Conservation (phyloP, 768 basidiomycete species). For the Erythrobasidium yunnanense region DNA sequence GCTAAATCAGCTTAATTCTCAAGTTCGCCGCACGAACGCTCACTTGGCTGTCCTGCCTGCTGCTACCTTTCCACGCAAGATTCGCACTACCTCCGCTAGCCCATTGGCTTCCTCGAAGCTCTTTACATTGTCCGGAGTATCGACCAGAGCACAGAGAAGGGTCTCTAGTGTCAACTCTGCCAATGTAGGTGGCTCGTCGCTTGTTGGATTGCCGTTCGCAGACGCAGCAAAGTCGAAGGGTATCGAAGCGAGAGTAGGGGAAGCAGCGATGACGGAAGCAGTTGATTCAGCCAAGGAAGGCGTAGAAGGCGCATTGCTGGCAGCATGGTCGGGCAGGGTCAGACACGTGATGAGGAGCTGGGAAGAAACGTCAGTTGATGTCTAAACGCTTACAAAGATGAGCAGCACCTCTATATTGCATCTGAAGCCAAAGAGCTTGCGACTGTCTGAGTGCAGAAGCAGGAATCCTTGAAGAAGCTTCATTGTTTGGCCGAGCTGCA, state of each 20-base stretch:
- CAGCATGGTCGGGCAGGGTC: constrained; percentile 6
- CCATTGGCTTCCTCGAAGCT: constrained; percentile 14
- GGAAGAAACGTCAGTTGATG: not conserved
- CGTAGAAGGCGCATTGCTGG: not conserved
- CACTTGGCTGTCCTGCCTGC: constrained; percentile 8
- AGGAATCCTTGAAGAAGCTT: constrained; percentile 26
- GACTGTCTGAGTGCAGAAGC: constrained; percentile 22
- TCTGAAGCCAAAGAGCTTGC: constrained; percentile 1
- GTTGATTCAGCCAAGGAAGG: not conserved
- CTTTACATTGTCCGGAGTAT: constrained; percentile 15
- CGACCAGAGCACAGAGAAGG: constrained; percentile 25
- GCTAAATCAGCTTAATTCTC: not conserved
- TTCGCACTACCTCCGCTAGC: constrained; percentile 15
- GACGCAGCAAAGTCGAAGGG: constrained; percentile 23
- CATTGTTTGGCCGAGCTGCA: constrained; percentile 18
- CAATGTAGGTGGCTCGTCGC: not conserved
- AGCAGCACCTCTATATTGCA: constrained; percentile 26
- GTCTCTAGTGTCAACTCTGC: constrained; percentile 23
- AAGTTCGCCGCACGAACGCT: not conserved
- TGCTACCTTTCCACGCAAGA: constrained; percentile 21
- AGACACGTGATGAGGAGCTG: constrained; percentile 17
- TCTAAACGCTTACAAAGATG: not conserved
- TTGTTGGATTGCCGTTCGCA: not conserved
- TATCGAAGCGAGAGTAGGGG: constrained; percentile 1
- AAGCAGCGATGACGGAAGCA: constrained; percentile 2